Base-by-base conservation (phyloP, 2,329 filamentous ascomycete species). In the Lasiodiplodia sp. region DNA sequence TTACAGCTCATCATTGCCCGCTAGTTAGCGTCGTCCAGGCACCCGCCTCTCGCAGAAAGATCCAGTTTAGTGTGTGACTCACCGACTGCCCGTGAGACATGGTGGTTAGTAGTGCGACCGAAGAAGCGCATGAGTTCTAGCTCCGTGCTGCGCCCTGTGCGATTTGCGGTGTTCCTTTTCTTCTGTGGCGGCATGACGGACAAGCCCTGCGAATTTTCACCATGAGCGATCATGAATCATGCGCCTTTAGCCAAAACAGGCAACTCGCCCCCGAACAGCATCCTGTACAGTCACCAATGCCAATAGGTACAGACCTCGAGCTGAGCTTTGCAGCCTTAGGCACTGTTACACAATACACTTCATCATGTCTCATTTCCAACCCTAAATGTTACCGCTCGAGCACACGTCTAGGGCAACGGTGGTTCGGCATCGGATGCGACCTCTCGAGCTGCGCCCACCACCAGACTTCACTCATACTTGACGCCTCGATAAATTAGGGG, bases 211-310 rank as follows among this genome's bases (percentile, higher is more conserved):
- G 44, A 47, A 47, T 47, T 47, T 47, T 47, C 44, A 57, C 28
- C 53, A 18, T 57, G 21, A 44, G 37, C 56, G 28, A 37, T 47
- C 56, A 60, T 60, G 56, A 60, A 38, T 60, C 56, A 60, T 40
- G 38, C 56, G 44, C 37, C 23, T 60, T 44, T 44, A 60, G 38
- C 56, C 56, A 16, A 60, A 60, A 60, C 56, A 60, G 56, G 56
- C 56, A 60, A 60, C 21, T 60, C 56, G 3, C n/a, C 44, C 44
- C 44, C 44, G 44, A 34, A 34, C 6, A 34, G 31, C 31, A 8
- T 21, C 18, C 7, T 47, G 18, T 21, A 11, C 44, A 47, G 55
- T 58, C n/a, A 38, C 34, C 34, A 12, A 8, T 12, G 31, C 31
- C 2, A 34, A 7, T 47, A 40, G 14, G 12, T 16, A 16, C 38